Evolutionary conservation across 257 asterid genomes (phyloP), one percentile per base, ranked within the genome.

Genomic region (Solanum virginianum): DNA sequence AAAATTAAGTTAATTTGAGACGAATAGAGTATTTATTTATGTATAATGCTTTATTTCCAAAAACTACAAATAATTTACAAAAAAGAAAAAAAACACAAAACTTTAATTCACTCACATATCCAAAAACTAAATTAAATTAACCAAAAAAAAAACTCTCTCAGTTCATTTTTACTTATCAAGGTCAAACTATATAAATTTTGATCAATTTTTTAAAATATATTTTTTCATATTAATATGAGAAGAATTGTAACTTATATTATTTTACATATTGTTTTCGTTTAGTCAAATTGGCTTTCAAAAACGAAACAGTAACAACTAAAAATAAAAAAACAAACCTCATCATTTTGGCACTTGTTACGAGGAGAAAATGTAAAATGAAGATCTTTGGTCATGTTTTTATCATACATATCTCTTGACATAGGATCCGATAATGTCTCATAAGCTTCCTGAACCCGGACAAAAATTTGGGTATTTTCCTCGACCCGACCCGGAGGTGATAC

Each of bases 371-470:
- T 92, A 47, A 90, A 90, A 84, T 88, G 92, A 84, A 94, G 80
- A 2, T 95, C 98, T 41, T 47, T 87, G 26, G 89, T 87, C 88
- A 91, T 84, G 83, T 93, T 89, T 10, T 68, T 89, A 79, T 95
- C 99, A 68, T 95, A 95, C 84, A 90, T 86, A 16, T 89, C 97
- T 26, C 93, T 89, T 60, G 84, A 84, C 36, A 59, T 66, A 0
- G 98, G 99, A 90, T 95, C 98, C 72, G 99, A 95, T 15, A 95
- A 88, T 54, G 95, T 94, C 80, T 95, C 98, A 84, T 95, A 95
- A 7, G 99, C 99, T 84, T 94, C 96, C 86, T 94, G 97, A 0
- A 95, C 97, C 88, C 84, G 92, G 81, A 95, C 91, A 83, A 95
- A 95, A 85, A 89, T 70, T 86, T 88, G 86, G 3, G 99, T 93